A percentile compares a stretch with the other conserved stretches of the same genome.
phyloP scores from a whole-genome alignment of 75 land plant species.

The Selaginella moellendorffii region DNA sequence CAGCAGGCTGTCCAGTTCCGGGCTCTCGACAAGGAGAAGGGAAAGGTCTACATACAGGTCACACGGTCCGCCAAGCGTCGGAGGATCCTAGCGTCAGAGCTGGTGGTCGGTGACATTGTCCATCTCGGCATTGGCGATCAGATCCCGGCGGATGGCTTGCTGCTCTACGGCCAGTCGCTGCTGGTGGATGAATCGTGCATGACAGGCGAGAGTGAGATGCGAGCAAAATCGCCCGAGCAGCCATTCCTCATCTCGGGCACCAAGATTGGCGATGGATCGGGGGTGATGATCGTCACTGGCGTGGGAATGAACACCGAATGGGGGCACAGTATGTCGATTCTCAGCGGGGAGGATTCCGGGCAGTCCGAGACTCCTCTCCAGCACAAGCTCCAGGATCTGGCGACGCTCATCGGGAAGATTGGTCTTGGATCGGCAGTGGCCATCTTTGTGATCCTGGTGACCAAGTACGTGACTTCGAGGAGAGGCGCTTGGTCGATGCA shows the following conservation, averaged over 20 bases:
- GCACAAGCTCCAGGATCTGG: conserved; percentile 76
- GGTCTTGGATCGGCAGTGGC: conserved; percentile 60
- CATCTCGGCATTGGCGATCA: conserved; percentile 65
- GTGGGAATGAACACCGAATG: too few species aligned
- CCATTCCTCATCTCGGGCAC: conserved; percentile 55
- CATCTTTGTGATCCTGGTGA: conserved; percentile 57
- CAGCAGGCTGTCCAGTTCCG: conserved; percentile 50
- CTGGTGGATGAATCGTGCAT: conserved; percentile 47
- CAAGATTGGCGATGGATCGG: conserved; percentile 56
- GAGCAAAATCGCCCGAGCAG: conserved; percentile 14
- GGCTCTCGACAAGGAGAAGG: conserved; percentile 48
- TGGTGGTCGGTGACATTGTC: conserved; percentile 73
- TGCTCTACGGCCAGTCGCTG: conserved; percentile 44
- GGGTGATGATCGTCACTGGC: conserved; percentile 36
- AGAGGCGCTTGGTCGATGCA: conserved; percentile 39
- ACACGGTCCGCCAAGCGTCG: conserved; percentile 33
- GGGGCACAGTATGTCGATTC: conserved; percentile 46
- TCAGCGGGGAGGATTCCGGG: conserved; percentile 37
- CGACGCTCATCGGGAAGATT: conserved; percentile 69
- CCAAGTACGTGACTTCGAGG: conserved; percentile 50
- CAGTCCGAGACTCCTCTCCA: conserved; percentile 83
- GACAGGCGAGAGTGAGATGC: conserved; percentile 50
- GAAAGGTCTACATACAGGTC: conserved; percentile 44
- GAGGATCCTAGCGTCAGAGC: conserved; percentile 34
- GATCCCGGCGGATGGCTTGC: conserved; percentile 77